Conservation (phyloP, 148 eudicot genomes). For the Rhododendron henanense region DNA sequence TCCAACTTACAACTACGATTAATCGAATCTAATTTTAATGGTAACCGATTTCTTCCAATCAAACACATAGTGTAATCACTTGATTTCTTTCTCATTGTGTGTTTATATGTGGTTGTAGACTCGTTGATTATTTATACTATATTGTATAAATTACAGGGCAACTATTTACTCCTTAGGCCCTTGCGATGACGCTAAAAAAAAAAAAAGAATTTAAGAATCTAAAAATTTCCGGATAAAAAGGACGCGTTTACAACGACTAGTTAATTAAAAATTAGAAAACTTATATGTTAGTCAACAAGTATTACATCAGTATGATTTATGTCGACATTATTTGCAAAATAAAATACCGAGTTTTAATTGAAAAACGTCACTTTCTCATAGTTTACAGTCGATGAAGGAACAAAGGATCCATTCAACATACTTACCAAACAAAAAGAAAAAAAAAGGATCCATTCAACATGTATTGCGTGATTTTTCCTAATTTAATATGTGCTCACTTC, state of each 20-base stretch:
- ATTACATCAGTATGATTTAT: neutral
- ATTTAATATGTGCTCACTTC: neutral
- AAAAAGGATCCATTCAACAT: neutral
- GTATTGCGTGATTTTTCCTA: neutral
- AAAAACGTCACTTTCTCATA: neutral
- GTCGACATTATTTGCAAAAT: neutral
- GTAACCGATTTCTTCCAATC: too few relatives aligned
- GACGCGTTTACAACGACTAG: neutral
- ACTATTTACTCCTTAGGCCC: neutral
- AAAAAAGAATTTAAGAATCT: neutral
- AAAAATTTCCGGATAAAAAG: neutral
- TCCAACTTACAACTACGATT: too few relatives aligned
- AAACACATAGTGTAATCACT: too few relatives aligned
- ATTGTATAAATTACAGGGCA: too few relatives aligned
- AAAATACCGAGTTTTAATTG: neutral
- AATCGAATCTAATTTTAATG: too few relatives aligned
- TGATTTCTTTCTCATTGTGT: too few relatives aligned
- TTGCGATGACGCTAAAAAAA: neutral
- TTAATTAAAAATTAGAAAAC: too few relatives aligned
- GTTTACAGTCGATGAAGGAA: neutral
- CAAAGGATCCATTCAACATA: neutral
- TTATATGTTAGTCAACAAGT: neutral
- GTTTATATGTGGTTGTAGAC: too few relatives aligned
- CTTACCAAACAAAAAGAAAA: too few relatives aligned
- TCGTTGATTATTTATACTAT: too few relatives aligned